A percentile compares a stretch with the other conserved stretches of the same genome.
phyloP scores from a whole-genome alignment of 805 yeast genomes.

The Debaryomyces hansenii region DNA sequence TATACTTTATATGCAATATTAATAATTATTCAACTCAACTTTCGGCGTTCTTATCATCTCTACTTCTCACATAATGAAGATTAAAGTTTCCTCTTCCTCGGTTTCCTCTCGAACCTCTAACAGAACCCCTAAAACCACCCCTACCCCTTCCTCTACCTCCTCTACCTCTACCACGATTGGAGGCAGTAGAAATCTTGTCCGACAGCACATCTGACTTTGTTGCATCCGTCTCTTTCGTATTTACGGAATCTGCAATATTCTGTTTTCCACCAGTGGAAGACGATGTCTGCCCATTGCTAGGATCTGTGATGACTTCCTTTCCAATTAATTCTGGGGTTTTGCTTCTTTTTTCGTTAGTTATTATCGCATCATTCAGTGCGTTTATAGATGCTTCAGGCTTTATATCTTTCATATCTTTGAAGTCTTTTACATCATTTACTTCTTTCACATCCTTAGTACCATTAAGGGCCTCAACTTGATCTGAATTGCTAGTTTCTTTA shows the following conservation, averaged over 20 bases:
- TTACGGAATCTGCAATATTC: background rate
- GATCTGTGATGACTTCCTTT: too few species aligned
- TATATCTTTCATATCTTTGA: too few species aligned
- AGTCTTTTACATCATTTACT: background rate
- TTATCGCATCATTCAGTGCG: too few species aligned
- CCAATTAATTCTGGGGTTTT: too few species aligned
- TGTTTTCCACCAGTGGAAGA: background rate
- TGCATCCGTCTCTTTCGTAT: background rate
- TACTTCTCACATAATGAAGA: slow-evolving; percentile 25
- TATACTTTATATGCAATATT: background rate
- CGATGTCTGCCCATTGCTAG: background rate
- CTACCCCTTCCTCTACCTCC: slow-evolving; percentile 11
- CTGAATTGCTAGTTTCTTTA: background rate
- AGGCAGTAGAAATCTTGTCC: background rate
- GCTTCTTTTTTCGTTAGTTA: too few species aligned
- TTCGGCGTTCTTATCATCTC: slow-evolving; percentile 4
- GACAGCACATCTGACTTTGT: background rate
- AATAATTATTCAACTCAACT: background rate
- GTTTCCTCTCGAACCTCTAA: slow-evolving; percentile 17
- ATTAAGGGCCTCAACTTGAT: too few species aligned
- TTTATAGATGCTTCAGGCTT: too few species aligned
- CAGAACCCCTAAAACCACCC: slow-evolving; percentile 10
- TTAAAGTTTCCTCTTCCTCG: slow-evolving; percentile 22
- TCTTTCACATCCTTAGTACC: background rate
- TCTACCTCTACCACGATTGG: slow-evolving; percentile 7